Evolutionary conservation across 306 rosid species (phyloP), one percentile per base, ranked within the genome.

Genomic region (Erythrophleum fordii): DNA sequence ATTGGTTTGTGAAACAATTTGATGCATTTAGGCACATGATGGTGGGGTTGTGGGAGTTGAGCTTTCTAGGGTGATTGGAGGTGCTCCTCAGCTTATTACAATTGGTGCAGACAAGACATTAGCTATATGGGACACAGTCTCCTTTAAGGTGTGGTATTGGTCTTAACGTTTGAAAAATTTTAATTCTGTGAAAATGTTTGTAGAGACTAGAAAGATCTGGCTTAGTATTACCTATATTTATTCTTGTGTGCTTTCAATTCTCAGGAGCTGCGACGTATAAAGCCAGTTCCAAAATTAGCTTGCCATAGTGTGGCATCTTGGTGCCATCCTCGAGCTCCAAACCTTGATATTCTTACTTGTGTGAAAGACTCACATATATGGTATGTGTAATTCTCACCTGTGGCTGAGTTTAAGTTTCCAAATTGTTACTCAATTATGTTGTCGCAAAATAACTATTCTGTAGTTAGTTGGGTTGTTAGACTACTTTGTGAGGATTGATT

Each of bases 241-340:
- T 29, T 65, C 48, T 59, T 41, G 18, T 61, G 68, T 80, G 58
- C 86, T 59, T 80, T 72, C 45, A 66, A 77, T 76, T 80, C 76
- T 68, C 91, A 96, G 99, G 99, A 96, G 72, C 81, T 96, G 83
- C 92, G 99, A 52, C 98, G 99, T 73, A 87, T 96, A 72, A 96
- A 96, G 83, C 99, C 99, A 61, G 99, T 96, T 83, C 92, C 98
- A 39, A 96, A 83, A 86, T 67, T 96, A 83, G 97, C 97, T 81
- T 96, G 99, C 90, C 99, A 96, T 73, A 96, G 99, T 80, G 97
- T 96, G 77, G 98, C 97, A 71, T 93, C 99, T 73, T 96, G 99
- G 99, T 89, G 98, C 77, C 99, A 96, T 73, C 99, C 99, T 76
- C 93, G 99, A 83, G 98, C 97, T 56, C 99, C 99, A 76, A 96